Conservation (phyloP, 2,329 filamentous ascomycete species). For the Colletotrichum abscissum region DNA sequence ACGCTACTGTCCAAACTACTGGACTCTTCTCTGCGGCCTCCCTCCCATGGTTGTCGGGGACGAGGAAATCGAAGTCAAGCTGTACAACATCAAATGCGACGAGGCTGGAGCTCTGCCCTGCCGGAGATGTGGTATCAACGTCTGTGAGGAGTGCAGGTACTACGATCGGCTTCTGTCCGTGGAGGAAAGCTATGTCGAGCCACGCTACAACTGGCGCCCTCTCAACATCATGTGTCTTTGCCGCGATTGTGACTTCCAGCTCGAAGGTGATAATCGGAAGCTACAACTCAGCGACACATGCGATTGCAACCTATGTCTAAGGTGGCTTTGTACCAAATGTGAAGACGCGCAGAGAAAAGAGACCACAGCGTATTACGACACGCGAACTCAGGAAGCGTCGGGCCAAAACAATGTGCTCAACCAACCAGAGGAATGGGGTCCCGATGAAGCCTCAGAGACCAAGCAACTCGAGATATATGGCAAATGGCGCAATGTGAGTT, state of each 20-base stretch:
- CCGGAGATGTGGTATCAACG: slow-evolving; percentile 18
- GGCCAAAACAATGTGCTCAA: background rate
- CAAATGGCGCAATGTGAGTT: slow-evolving; percentile 1
- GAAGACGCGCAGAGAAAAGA: background rate
- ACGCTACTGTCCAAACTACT: background rate
- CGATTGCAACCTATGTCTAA: slow-evolving; percentile 29
- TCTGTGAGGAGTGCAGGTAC: slow-evolving; percentile 33
- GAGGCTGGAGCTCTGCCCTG: slow-evolving; percentile 12
- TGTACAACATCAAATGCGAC: slow-evolving; percentile 26
- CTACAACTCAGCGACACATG: slow-evolving; percentile 23
- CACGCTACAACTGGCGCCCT: background rate
- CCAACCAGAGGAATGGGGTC: background rate
- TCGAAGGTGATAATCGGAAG: slow-evolving; percentile 11
- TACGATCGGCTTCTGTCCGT: background rate
- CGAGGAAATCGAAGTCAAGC: slow-evolving; percentile 24
- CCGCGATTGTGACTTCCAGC: slow-evolving; percentile 12
- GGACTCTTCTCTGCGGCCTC: background rate
- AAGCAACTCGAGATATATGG: background rate
- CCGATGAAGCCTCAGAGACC: background rate
- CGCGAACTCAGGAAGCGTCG: slow-evolving; percentile 10
- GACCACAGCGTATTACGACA: background rate
- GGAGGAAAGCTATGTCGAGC: slow-evolving; percentile 23
- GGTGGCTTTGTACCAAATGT: slow-evolving; percentile 30
- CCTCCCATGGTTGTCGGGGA: background rate
- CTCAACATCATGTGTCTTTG: slow-evolving; percentile 31